Percentiles rank a stretch among this genome's conserved stretches.
Conservation (phyloP, 345 rosid species). For the Aurinia saxatilis region DNA sequence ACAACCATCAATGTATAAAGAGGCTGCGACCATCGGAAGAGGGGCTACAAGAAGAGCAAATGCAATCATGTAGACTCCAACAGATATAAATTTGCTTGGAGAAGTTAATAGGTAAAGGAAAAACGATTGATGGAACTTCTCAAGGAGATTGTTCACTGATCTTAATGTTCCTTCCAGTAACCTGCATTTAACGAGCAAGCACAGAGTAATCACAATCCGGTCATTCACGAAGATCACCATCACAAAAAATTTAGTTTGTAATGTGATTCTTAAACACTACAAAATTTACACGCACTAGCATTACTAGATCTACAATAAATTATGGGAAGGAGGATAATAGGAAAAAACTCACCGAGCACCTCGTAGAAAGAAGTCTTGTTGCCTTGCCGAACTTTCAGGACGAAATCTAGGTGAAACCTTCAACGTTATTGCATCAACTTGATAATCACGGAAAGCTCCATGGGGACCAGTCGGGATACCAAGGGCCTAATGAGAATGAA, state of each 20-base stretch:
- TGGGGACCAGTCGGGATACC: constrained; percentile 95
- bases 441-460: constrained; percentile 95
- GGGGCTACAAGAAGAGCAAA: constrained; percentile 88
- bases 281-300: background rate
- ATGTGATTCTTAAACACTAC: background rate
- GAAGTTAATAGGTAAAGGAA: constrained; percentile 82
- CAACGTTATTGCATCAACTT: constrained; percentile 90
- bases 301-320: background rate
- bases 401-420: constrained; percentile 61
- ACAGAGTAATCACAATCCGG: background rate
- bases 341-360: constrained; percentile 59
- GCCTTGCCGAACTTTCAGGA: constrained; percentile 38
- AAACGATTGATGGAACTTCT: constrained; percentile 97
- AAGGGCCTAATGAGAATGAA: constrained; percentile 54
- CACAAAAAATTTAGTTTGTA: too few species aligned
- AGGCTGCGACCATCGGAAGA: constrained; percentile 81
- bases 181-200: constrained; percentile 37
- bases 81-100: constrained; percentile 80
- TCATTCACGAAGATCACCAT: background rate
- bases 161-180: constrained; percentile 86
- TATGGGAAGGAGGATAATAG: background rate
- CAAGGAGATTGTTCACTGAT: constrained; percentile 91
- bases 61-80: constrained; percentile 94
- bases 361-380: constrained; percentile 58
- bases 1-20: constrained; percentile 59